phyloP scores from a whole-genome alignment of 2,329 filamentous ascomycete species.

The Paraphoma sp. region DNA sequence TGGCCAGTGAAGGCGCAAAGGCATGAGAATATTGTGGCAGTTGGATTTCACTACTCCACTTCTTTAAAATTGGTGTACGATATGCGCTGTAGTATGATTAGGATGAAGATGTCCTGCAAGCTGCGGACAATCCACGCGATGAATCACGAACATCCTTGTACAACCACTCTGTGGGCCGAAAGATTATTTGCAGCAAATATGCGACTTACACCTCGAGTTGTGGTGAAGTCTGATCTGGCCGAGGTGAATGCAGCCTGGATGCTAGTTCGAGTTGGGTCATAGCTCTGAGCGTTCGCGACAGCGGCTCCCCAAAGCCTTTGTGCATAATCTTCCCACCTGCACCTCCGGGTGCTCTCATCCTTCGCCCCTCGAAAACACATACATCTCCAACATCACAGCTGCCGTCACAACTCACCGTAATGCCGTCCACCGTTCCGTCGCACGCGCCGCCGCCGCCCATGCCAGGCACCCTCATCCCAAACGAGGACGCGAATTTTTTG shows the following conservation, averaged over 20 bases:
- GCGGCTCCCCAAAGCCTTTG: not conserved
- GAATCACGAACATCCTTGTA: too few relatives aligned
- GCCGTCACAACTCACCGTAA: constrained; percentile 4
- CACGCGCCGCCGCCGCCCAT: constrained; percentile 44
- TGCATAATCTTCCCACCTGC: not conserved
- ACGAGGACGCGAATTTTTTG: constrained; percentile 55
- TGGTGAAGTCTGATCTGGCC: not conserved
- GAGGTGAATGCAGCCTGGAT: too few relatives aligned
- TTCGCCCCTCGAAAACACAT: not conserved
- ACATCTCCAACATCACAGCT: not conserved
- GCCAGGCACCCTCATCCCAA: constrained; percentile 36
- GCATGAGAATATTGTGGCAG: not conserved
- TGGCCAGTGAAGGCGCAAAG: constrained; percentile 24
- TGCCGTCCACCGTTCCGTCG: constrained; percentile 24
- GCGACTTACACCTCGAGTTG: too few relatives aligned
- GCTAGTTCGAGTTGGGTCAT: too few relatives aligned
- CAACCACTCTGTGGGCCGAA: too few relatives aligned
- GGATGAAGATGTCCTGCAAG: too few relatives aligned
- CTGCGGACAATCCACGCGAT: too few relatives aligned
- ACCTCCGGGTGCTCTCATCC: not conserved
- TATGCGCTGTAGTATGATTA: too few relatives aligned
- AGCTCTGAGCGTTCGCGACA: too few relatives aligned
- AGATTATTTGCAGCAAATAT: too few relatives aligned
- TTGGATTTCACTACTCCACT: not conserved
- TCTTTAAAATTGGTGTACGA: not conserved